Evolutionary conservation across 371 early-diverging fungal genomes (phyloP), one percentile per base, ranked within the genome.

Genomic region (Apophysomyces variabilis): DNA sequence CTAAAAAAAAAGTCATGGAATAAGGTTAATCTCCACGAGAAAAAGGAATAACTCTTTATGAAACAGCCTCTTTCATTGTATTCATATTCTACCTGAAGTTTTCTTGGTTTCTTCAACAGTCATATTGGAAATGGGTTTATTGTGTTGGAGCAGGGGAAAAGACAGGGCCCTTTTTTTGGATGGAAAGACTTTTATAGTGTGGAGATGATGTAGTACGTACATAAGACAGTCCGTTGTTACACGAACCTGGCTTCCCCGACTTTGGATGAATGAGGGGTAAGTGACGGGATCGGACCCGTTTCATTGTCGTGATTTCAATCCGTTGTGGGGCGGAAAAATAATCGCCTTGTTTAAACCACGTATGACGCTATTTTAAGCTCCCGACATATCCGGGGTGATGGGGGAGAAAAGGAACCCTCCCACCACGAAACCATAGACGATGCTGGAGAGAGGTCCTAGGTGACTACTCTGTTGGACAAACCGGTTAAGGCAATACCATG

Each of bases 301-400:
- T 21, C 21, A 50, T 47, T 18, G 18, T 26, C 54, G 54, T 21
- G 21, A 26, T 16, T 50, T 50, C 16, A 50, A 50, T 26, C 32
- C 21, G 21, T 7, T 50, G n/a, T 7, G 21, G 8, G 9, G 21
- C 16, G 54, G 54, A 50, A 21, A 41, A 41, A 7, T 50, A 3
- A 26, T 3, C 32, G 32, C 32, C 32, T 26, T 26, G 32, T 21
- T 50, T 26, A 50, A 21, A 50, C 32, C 1, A 26, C 32, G 32
- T 18, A 50, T 50, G 54, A 50, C 35, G 54, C 54, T 50, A 50
- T 50, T 21, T 50, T 50, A 50, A 50, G 54, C 54, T 50, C 54
- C 54, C 54, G 54, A 41, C 11, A 41, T 13, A 41, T 41, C 41
- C 13, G 41, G 41, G 41, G 41, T 8, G 9, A 26, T n/a, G 16